Base-by-base conservation (phyloP, 768 basidiomycete species). In the Porphyrellus cyaneotinctus region DNA sequence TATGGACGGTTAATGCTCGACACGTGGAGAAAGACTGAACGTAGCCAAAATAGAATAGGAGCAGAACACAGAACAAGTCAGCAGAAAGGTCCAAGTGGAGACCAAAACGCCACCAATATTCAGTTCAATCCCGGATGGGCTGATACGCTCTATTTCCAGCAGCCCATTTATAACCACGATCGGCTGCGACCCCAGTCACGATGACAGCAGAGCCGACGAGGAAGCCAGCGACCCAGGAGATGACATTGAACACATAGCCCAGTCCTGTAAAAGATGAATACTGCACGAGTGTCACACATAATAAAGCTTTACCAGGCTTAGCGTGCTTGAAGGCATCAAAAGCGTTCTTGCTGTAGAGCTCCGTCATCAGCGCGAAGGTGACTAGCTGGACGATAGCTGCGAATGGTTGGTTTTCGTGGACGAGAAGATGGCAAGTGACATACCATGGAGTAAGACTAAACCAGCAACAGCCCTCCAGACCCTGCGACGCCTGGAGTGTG, bases 391-490 rank as follows among this genome's bases (percentile, higher is more conserved):
- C 81, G 20, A 74, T 48, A n/a, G 82, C 85, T 85, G 46, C 10
- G 37, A 23, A 14, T 28, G 17, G 36, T 58, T 46, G 43, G 33
- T 20, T 13, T 42, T 14, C 12, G 20, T 23, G 8, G 15, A 41
- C 7, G n/a, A 38, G 12, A 8, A 39, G 12, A 32, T 1, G 38
- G 31, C 4, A 22, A 24, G 43, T 18, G 26, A 49, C 54, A 8
- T 36, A 85, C 87, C 79, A 61, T 87, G 83, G 18, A 88, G 60
- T 15, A 81, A 67, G 13, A 87, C 72, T 11, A 91, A 67, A 15
- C 79, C 81, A 9, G 85, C 86, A 1, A 85, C 84, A 1, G 80
- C 84, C 63, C 78, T 81, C 88, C 88, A 91, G 30, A 89, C 83
- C 57, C 88, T 79, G 52, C 87, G 75, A 58, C 88, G 75, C 46